phyloP scores from a whole-genome alignment of 768 basidiomycete species.

The Hericium coralloides region DNA sequence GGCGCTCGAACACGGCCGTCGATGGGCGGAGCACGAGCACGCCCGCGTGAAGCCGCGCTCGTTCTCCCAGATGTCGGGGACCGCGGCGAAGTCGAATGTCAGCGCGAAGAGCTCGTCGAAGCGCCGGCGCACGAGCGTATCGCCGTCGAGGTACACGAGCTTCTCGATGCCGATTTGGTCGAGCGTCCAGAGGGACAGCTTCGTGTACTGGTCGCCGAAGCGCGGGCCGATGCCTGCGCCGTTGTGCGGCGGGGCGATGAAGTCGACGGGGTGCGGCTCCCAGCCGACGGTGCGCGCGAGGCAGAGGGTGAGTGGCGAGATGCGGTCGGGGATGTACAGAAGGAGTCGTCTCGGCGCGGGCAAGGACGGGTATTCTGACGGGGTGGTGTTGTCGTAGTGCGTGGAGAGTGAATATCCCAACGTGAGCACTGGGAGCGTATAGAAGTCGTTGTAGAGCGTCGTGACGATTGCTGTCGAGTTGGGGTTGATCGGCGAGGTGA shows the following conservation, averaged over 20 bases:
- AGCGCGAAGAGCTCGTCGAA: constrained; percentile 27
- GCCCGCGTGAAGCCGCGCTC: constrained; percentile 27
- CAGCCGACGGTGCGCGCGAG: constrained; percentile 22
- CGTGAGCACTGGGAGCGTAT: constrained; percentile 22
- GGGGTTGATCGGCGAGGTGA: background rate
- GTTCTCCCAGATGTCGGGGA: constrained; percentile 11
- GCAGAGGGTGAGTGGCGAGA: constrained; percentile 24
- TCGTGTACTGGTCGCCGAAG: constrained; percentile 28
- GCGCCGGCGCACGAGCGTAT: constrained; percentile 23
- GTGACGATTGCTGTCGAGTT: constrained; percentile 19
- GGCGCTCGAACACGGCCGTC: constrained; percentile 19
- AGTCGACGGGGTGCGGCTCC: constrained; percentile 20
- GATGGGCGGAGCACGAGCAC: constrained; percentile 28
- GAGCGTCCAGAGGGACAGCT: constrained; percentile 26
- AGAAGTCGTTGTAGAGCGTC: constrained; percentile 24
- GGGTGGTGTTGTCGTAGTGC: constrained; percentile 13
- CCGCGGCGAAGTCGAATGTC: constrained; percentile 26
- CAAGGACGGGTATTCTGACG: background rate
- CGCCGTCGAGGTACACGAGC: constrained; percentile 27
- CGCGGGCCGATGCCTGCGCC: constrained; percentile 20
- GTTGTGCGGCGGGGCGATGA: constrained; percentile 24
- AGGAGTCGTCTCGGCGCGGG: constrained; percentile 22
- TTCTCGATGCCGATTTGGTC: constrained; percentile 20
- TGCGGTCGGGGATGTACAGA: constrained; percentile 23
- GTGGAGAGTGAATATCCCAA: constrained; percentile 22